phyloP scores from a whole-genome alignment of 2,329 filamentous ascomycete genomes.

The Helotiales sp. region DNA sequence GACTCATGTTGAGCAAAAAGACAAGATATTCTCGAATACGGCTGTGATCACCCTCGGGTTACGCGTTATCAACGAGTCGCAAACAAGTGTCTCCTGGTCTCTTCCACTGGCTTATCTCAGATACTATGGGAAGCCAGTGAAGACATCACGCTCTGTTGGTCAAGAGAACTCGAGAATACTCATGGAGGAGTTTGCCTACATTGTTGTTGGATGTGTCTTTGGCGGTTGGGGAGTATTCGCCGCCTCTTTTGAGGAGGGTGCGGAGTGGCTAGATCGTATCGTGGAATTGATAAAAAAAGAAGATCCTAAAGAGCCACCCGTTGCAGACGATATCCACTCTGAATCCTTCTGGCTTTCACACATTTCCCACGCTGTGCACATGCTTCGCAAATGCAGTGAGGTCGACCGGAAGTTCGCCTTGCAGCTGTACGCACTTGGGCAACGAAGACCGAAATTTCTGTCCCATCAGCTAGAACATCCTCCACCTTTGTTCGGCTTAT shows the following conservation, averaged over 20 bases:
- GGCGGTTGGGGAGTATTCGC: background rate
- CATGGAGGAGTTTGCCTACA: background rate
- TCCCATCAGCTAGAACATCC: background rate
- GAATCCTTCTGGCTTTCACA: background rate
- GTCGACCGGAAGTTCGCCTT: background rate
- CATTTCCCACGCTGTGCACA: background rate
- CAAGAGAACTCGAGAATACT: background rate
- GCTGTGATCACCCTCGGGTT: background rate
- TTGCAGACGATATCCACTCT: background rate
- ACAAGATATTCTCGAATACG: background rate
- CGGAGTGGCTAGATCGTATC: background rate
- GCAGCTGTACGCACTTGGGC: background rate
- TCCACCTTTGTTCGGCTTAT: background rate
- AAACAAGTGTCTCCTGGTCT: slow-evolving; percentile 39
- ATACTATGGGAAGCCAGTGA: slow-evolving; percentile 38
- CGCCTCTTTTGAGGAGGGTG: background rate
- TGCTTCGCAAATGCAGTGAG: background rate
- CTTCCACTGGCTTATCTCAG: slow-evolving; percentile 37
- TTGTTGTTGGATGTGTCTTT: background rate
- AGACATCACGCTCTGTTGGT: background rate
- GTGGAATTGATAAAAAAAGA: background rate
- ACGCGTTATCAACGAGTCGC: background rate
- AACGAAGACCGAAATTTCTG: background rate
- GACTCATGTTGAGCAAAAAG: background rate
- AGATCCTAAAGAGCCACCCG: background rate